Base-by-base conservation (phyloP, 805 yeast species). In the Cyberlindnera maritima region DNA sequence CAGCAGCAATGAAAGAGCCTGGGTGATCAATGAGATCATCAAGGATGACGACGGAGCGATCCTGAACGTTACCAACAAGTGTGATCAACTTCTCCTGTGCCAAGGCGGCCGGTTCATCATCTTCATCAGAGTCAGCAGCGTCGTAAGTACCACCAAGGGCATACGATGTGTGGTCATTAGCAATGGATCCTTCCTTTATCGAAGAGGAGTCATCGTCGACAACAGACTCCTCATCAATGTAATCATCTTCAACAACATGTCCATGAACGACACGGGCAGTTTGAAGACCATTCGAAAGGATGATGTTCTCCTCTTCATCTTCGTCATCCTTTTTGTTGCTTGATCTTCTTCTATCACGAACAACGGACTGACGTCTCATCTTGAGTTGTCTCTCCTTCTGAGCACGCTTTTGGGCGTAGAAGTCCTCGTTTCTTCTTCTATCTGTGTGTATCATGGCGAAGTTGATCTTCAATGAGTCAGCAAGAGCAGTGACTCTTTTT, bases 391-490 rank as follows among this genome's bases (percentile, higher is more conserved):
- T 56, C 46, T 67, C 53, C 47, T 64, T 67, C 50, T 63, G 68
- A 44, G 43, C 39, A 31, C 54, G 54, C 42, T 71, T 71, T 53
- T 71, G 74, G 14, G 76, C 61, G 47, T 68, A 66, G 37, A 69
- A 58, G 67, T 87, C 96, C 58, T 85, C 85, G 38, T 84, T 78
- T 68, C 99, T 83, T 69, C 97, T 84, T 63, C 98, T 81, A 70
- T 94, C 99, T 18, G 99, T 94, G 65, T 94, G 98, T 57, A 95
- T 92, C 98, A 94, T 92, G 49, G 99, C 99, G 64, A 94, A 94
- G 67, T 94, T 90, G 57, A 94, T 88, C 69, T 92, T 92, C 59
- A 94, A 76, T 33, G 95, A 82, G 70, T 95, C 99, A n/a, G 99
- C 99, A 59, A 94, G 75, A 1, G 97, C 91, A 17, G 99, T 94